Evolutionary conservation across 495 filamentous ascomycete species (phyloP).

Genomic region (Aspergillus indologenus): DNA sequence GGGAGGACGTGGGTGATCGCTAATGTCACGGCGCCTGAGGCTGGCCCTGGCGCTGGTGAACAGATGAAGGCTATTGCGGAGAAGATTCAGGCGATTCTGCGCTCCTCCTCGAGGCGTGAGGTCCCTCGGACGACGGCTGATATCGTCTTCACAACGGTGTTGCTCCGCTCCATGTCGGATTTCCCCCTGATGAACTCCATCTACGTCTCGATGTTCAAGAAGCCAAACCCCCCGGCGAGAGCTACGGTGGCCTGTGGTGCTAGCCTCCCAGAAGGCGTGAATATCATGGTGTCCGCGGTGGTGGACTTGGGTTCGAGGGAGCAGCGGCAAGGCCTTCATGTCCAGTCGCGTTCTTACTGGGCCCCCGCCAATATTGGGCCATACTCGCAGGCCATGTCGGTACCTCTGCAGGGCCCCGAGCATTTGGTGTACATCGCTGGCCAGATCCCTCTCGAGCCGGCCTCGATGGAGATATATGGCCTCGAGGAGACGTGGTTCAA

Average conservation of each 20-base stretch:
- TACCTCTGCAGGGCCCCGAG: slow-evolving; percentile 40
- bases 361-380: slow-evolving; percentile 97
- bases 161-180: slow-evolving; percentile 75
- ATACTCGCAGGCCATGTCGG: slow-evolving; percentile 84
- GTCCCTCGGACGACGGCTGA: slow-evolving; percentile 40
- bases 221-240: slow-evolving; percentile 79
- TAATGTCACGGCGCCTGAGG: slow-evolving; percentile 44
- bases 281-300: slow-evolving; percentile 60
- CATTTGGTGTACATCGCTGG: slow-evolving; percentile 68
- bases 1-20: slow-evolving; percentile 36
- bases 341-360: slow-evolving; percentile 94
- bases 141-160: slow-evolving; percentile 71
- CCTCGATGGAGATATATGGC: slow-evolving; percentile 61
- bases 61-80: slow-evolving; percentile 46
- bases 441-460: slow-evolving; percentile 85
- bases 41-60: slow-evolving; percentile 33
- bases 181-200: slow-evolving; percentile 70
- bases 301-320: slow-evolving; percentile 35
- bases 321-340: slow-evolving; percentile 65
- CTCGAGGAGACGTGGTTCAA: slow-evolving; percentile 23
- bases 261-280: slow-evolving; percentile 51
- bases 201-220: slow-evolving; percentile 66
- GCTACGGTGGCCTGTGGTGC: slow-evolving; percentile 78
- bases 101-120: slow-evolving; percentile 13
- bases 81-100: slow-evolving; percentile 36